Conservation (phyloP, 1,139 yeast genomes). For the Yamadazyma sp. region DNA sequence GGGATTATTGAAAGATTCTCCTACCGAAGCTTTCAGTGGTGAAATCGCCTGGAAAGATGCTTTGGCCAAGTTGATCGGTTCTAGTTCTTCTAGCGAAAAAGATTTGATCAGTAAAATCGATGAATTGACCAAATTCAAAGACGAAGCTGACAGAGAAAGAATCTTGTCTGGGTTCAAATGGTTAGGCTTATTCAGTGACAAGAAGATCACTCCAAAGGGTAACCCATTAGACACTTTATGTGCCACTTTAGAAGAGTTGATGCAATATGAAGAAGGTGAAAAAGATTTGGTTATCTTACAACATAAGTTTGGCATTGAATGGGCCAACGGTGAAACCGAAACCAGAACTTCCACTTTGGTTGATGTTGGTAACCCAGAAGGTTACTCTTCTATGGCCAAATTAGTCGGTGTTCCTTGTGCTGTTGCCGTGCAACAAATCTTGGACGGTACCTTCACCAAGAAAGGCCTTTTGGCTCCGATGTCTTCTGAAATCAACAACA, state of each 20-base stretch:
- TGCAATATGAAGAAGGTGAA: conserved; percentile 96
- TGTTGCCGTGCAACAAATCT: conserved; percentile 85
- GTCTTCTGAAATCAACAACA: conserved; percentile 84
- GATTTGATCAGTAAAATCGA: conserved; percentile 78
- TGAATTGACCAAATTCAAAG: conserved; percentile 77
- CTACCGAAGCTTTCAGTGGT: conserved; percentile 54
- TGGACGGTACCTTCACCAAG: conserved; percentile 72
- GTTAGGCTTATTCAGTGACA: conserved; percentile 88
- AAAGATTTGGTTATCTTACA: conserved; percentile 93
- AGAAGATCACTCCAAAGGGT: conserved; percentile 79
- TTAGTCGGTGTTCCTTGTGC: conserved; percentile 98
- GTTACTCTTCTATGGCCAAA: conserved; percentile 98
- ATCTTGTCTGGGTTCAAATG: conserved; percentile 87
- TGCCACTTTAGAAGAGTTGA: conserved; percentile 90
- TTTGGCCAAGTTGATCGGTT: conserved; percentile 70
- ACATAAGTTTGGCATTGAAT: conserved; percentile 96
- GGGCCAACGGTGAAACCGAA: conserved; percentile 91
- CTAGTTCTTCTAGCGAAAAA: conserved; percentile 64
- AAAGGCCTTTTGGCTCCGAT: conserved; percentile 92
- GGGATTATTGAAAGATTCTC: conserved; percentile 84
- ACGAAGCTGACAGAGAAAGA: conserved; percentile 79
- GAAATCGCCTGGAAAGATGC: conserved; percentile 88
- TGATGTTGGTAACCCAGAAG: conserved; percentile 79
- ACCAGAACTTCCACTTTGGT: conserved; percentile 93
- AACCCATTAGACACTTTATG: conserved; percentile 95